Evolutionary conservation across 805 yeast species (phyloP).

Genomic region (Starmera dryadoides): DNA sequence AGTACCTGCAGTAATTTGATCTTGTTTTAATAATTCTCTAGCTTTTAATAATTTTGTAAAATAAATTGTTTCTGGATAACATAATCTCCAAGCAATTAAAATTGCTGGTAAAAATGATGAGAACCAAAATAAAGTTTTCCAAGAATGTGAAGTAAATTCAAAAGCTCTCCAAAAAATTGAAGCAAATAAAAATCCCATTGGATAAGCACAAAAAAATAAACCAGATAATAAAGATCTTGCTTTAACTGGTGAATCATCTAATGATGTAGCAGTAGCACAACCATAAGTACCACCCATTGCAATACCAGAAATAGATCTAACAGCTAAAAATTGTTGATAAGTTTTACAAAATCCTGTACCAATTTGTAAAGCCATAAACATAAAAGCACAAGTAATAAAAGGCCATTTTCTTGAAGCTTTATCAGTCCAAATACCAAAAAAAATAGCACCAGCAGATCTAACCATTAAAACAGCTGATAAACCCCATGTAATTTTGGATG

Average conservation of each 20-base stretch:
- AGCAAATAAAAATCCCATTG: constrained; percentile 60
- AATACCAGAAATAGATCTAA: constrained; percentile 59
- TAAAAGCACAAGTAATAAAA: constrained; percentile 40
- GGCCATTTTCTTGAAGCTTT: constrained; percentile 65
- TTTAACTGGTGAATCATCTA: constrained; percentile 53
- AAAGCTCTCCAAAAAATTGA: constrained; percentile 62
- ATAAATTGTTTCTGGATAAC: constrained; percentile 54
- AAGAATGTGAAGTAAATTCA: constrained; percentile 41
- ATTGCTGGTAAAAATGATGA: constrained; percentile 60
- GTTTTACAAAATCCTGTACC: constrained; percentile 62
- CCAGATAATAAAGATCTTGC: constrained; percentile 63
- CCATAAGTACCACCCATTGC: constrained; percentile 72
- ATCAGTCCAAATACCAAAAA: constrained; percentile 58
- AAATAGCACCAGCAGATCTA: constrained; percentile 59
- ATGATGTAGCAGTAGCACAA: constrained; percentile 56
- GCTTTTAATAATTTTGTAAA: constrained; percentile 26
- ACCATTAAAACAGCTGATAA: constrained; percentile 66
- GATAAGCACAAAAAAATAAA: constrained; percentile 48
- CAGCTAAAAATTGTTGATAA: constrained; percentile 49
- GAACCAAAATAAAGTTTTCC: constrained; percentile 75
- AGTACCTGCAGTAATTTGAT: constrained; percentile 11
- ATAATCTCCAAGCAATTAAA: constrained; percentile 49
- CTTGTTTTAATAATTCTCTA: constrained; percentile 21
- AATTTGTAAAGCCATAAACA: constrained; percentile 50
- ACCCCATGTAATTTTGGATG: constrained; percentile 61